Evolutionary conservation across 352 stramenopile genomes (phyloP).

Genomic region (Globisporangium polare): DNA sequence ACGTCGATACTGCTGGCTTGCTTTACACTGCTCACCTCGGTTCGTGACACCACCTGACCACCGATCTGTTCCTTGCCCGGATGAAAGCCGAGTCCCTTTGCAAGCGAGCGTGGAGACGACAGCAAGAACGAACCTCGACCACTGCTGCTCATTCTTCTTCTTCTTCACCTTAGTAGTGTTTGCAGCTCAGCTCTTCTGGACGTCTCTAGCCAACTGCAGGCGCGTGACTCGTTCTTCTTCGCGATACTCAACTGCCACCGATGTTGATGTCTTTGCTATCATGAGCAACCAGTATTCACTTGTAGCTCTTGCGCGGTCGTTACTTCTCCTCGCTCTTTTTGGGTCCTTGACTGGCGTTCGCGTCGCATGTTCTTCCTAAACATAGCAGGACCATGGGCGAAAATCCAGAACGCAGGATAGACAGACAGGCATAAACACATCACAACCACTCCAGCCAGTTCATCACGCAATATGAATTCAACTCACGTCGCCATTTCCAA

Average conservation of each 20-base stretch:
- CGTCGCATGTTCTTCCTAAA: slow-evolving; percentile 5
- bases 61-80: slow-evolving; percentile 14
- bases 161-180: neutral
- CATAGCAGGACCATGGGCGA: neutral
- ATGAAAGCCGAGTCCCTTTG: slow-evolving; percentile 14
- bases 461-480: neutral
- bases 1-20: neutral
- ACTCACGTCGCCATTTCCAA: slow-evolving; percentile 6
- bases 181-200: neutral
- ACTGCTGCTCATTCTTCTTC: slow-evolving; percentile 3
- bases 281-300: neutral
- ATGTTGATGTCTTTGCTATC: neutral
- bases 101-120: slow-evolving; percentile 15
- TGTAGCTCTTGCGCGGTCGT: slow-evolving; percentile 1
- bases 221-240: neutral
- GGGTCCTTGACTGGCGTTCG: neutral
- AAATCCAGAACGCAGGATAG: slow-evolving; percentile 1
- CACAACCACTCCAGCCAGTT: neutral
- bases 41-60: slow-evolving; percentile 4
- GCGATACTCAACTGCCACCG: neutral
- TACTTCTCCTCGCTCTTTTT: neutral
- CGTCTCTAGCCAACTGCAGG: neutral
- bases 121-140: slow-evolving; percentile 15
- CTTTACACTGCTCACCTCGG: neutral
- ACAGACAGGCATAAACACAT: neutral